Percentiles rank a stretch among this genome's conserved stretches.
Conservation (phyloP, 192 early-diverging fungal genomes). For the Entophlyctis luteolus region DNA sequence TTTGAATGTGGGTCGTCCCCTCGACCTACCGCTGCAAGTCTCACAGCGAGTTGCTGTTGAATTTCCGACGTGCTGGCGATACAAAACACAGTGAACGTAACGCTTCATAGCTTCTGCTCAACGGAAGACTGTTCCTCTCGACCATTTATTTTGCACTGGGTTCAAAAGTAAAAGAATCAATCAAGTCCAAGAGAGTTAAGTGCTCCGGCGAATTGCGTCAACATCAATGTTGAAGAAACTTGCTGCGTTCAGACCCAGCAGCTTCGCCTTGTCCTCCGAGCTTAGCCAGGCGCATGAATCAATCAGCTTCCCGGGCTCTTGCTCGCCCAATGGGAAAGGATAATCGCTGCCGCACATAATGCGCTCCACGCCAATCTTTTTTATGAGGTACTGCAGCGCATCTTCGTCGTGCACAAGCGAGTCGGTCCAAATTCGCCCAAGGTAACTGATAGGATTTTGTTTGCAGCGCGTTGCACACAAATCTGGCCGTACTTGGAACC, state of each 20-base stretch:
- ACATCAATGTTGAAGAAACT: constrained; percentile 43
- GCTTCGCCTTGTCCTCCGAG: constrained; percentile 59
- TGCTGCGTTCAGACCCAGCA: constrained; percentile 56
- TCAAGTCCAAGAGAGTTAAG: no score
- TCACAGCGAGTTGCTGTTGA: no score
- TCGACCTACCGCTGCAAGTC: no score
- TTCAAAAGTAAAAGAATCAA: no score
- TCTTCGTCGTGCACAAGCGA: constrained; percentile 66
- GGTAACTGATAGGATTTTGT: constrained; percentile 48
- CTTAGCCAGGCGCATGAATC: constrained; percentile 48
- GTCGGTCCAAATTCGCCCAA: constrained; percentile 59
- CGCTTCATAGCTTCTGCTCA: no score
- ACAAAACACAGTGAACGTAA: no score
- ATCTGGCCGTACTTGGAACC: constrained; percentile 63
- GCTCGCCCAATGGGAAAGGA: constrained; percentile 53
- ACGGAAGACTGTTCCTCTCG: no score
- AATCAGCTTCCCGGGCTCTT: constrained; percentile 60
- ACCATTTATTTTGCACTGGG: no score
- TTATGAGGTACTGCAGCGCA: constrained; percentile 57
- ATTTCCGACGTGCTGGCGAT: no score
- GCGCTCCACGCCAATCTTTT: constrained; percentile 58
- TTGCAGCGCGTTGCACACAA: constrained; percentile 55
- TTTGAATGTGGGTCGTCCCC: no score
- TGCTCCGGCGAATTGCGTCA: not conserved
- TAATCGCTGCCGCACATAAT: constrained; percentile 62